phyloP scores from a whole-genome alignment of 345 rosid genomes.

The Syzygium oleosum region DNA sequence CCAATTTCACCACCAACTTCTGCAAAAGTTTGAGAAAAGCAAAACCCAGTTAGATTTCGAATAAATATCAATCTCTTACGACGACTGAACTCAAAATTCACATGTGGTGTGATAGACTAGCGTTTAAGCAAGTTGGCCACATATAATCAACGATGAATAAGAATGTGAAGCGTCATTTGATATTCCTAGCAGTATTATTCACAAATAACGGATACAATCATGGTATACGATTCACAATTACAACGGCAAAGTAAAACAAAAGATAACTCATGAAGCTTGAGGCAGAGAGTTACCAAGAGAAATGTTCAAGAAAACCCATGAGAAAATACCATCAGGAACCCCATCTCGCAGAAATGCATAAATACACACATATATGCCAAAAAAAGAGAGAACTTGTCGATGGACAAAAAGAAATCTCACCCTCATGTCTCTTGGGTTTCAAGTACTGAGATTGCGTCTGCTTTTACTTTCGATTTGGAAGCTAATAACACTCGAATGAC shows the following conservation, averaged over 20 bases:
- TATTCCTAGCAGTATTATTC: neutral
- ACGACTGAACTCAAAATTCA: neutral
- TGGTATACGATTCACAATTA: neutral
- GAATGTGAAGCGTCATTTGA: neutral
- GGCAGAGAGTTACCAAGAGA: neutral
- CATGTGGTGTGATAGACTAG: neutral
- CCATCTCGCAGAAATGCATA: neutral
- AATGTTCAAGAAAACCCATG: neutral
- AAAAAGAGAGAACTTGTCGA: neutral
- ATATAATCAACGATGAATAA: neutral
- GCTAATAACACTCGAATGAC: neutral
- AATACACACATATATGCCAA: accelerated
- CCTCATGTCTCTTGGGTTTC: neutral
- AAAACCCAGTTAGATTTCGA: neutral
- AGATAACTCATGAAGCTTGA: neutral
- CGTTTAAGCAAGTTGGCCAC: neutral
- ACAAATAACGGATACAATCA: neutral
- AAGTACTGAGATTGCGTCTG: neutral
- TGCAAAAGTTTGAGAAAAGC: neutral
- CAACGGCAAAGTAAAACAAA: neutral
- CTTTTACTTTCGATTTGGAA: neutral
- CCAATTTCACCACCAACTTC: slow-evolving; percentile 3
- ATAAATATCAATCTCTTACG: neutral
- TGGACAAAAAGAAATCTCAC: neutral
- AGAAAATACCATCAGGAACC: neutral